These are phyloP conservation scores for Triticum monococcum DNA, from an alignment of 176 grass and related monocot genomes.

Conservation along the genomic window DNA sequence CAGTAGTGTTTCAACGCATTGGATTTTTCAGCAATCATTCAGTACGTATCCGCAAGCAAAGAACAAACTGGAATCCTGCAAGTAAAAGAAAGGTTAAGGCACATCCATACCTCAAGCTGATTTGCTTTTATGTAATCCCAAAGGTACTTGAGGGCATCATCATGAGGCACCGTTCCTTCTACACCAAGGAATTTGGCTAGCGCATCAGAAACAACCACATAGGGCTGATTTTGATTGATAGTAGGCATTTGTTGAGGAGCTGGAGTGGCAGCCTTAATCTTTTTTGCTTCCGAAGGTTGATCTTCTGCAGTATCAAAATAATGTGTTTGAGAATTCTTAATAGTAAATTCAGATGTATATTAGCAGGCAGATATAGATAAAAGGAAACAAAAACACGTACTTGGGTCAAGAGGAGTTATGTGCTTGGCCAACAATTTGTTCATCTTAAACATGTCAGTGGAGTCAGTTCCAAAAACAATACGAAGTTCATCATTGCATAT, in stretches of 20 bases:
- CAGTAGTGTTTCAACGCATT: neutral
- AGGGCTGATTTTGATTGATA: slow-evolving; percentile 38
- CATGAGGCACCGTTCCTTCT: slow-evolving; percentile 53
- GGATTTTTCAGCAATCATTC: neutral
- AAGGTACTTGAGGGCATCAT: slow-evolving; percentile 65
- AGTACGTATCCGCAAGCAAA: slow-evolving; percentile 1
- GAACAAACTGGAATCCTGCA: neutral
- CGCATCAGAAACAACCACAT: slow-evolving; percentile 66
- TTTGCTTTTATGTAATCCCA: slow-evolving; percentile 94
- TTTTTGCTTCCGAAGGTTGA: slow-evolving; percentile 48
- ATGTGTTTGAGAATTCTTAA: slow-evolving; percentile 17
- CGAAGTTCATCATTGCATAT: slow-evolving; percentile 97
- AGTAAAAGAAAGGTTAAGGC: neutral
- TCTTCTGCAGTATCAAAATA: slow-evolving; percentile 49
- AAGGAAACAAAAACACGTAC: slow-evolving; percentile 36
- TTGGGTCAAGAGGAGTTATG: slow-evolving; percentile 80
- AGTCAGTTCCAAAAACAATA: slow-evolving; percentile 84
- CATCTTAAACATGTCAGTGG: slow-evolving; percentile 99
- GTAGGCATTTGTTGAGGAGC: slow-evolving; percentile 38
- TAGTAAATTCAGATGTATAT: slow-evolving; percentile 11
- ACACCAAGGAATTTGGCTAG: slow-evolving; percentile 79
- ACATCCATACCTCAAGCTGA: slow-evolving; percentile 66
- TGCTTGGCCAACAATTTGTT: slow-evolving; percentile 99
- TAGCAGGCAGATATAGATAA: slow-evolving; percentile 19
- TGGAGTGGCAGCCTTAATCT: slow-evolving; percentile 36